These are phyloP conservation scores for Bipolaris sorokiniana DNA, from an alignment of 2,329 filamentous ascomycete genomes.

Conservation along the genomic window DNA sequence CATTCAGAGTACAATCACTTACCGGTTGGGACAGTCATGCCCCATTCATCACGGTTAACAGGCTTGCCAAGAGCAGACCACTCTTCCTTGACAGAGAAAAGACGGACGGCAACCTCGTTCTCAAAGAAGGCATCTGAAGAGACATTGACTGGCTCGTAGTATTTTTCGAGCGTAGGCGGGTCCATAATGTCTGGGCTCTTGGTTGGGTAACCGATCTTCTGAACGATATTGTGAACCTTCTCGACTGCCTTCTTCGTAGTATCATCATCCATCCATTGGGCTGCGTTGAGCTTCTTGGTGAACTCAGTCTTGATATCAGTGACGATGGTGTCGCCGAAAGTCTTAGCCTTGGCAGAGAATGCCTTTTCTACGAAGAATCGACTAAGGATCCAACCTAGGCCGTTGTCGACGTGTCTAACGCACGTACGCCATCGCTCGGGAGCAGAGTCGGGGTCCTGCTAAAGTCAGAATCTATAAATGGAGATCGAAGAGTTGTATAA, in stretches of 20 bases:
- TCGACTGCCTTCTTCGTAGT: slow-evolving; percentile 65
- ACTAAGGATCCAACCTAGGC: slow-evolving; percentile 71
- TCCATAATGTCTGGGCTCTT: slow-evolving; percentile 67
- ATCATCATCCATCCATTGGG: slow-evolving; percentile 69
- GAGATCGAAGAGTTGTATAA: background rate
- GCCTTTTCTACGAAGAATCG: slow-evolving; percentile 73
- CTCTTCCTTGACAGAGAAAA: slow-evolving; percentile 55
- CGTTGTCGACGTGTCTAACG: slow-evolving; percentile 62
- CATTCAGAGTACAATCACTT: background rate
- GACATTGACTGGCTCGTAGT: slow-evolving; percentile 63
- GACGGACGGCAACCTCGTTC: slow-evolving; percentile 61
- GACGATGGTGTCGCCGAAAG: slow-evolving; percentile 72
- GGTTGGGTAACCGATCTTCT: slow-evolving; percentile 72
- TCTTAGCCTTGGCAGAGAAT: slow-evolving; percentile 70
- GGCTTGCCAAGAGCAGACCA: slow-evolving; percentile 68
- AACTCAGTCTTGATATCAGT: slow-evolving; percentile 73
- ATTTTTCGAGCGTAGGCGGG: slow-evolving; percentile 60
- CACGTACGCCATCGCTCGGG: slow-evolving; percentile 72
- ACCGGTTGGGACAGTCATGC: slow-evolving; percentile 62
- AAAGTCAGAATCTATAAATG: slow-evolving; percentile 21
- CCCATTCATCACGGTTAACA: slow-evolving; percentile 66
- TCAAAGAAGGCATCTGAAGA: slow-evolving; percentile 61
- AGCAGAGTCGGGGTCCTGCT: slow-evolving; percentile 62
- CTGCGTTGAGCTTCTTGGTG: slow-evolving; percentile 63
- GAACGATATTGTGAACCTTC: slow-evolving; percentile 70